Conservation (phyloP, 495 filamentous ascomycete species). For the Trichodelitschia bisporula region DNA sequence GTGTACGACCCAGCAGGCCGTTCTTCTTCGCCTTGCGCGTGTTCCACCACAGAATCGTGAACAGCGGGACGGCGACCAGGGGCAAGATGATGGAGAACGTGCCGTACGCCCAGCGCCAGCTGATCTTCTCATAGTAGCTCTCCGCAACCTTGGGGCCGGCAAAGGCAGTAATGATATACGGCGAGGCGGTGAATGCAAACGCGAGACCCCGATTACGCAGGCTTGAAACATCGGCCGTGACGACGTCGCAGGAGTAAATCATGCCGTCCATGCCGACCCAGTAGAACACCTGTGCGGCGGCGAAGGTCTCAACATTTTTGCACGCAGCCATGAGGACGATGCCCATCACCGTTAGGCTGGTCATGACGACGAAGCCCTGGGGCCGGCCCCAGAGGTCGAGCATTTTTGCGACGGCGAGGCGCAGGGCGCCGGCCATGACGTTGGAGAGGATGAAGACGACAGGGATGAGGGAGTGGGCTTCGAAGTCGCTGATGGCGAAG, state of each 20-base stretch:
- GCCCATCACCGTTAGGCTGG: conserved; percentile 16
- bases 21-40: conserved; percentile 12
- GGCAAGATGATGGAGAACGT: conserved; percentile 11
- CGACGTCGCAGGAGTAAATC: conserved; percentile 5
- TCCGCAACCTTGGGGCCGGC: conserved; percentile 5
- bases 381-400: conserved; percentile 37
- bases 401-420: conserved; percentile 37
- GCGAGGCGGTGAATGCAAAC: conserved; percentile 7
- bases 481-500: conserved; percentile 13
- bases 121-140: conserved; percentile 5
- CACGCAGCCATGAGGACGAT: conserved; percentile 24
- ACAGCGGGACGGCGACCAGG: conserved; percentile 7
- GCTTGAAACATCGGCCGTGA: conserved; percentile 11
- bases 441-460: conserved; percentile 18
- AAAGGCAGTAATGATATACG: conserved; percentile 10
- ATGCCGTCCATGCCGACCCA: conserved; percentile 20
- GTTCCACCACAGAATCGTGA: conserved; percentile 7
- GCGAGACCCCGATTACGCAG: conserved; percentile 10
- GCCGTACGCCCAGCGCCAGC: conserved; percentile 13
- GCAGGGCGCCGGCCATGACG: conserved; percentile 35
- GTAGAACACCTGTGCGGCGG: conserved; percentile 27
- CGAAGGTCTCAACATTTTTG: conserved; percentile 21
- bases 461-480: conserved; percentile 11
- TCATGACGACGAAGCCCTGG: conserved; percentile 23
- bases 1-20: conserved; percentile 19